Evolutionary conservation across 176 grass and related monocot species (phyloP).

Genomic region (Thinopyrum elongatum): DNA sequence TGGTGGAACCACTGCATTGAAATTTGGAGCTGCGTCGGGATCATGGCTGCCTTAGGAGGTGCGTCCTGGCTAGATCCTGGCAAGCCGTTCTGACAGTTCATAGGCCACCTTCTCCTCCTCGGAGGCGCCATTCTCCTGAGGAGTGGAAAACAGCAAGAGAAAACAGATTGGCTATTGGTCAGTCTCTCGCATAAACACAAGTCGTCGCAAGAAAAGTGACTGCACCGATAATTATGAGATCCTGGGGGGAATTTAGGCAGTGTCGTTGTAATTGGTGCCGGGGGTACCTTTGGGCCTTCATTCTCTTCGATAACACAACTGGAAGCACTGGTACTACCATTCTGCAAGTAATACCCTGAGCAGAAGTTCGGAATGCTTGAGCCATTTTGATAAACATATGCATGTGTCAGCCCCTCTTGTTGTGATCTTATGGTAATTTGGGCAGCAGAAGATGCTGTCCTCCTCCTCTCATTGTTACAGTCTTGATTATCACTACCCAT

Average conservation of each 20-base stretch:
- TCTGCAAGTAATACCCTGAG: conserved; percentile 40
- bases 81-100: conserved; percentile 39
- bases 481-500: conserved; percentile 31
- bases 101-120: conserved; percentile 49
- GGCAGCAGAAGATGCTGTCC: conserved; percentile 44
- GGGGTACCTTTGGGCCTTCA: conserved; percentile 46
- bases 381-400: conserved; percentile 25
- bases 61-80: conserved; percentile 23
- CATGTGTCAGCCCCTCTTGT: neutral
- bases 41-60: conserved; percentile 21
- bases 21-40: neutral
- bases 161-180: neutral
- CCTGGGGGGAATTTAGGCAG: neutral
- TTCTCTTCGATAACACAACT: conserved; percentile 30
- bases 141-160: neutral
- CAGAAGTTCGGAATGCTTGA: neutral
- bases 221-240: neutral
- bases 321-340: conserved; percentile 63
- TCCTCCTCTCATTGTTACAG: conserved; percentile 43
- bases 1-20: neutral
- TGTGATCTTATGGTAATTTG: conserved; percentile 51
- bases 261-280: neutral
- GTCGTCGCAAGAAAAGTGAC: neutral
- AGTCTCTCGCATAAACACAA: neutral
- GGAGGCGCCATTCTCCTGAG: conserved; percentile 43